phyloP scores from a whole-genome alignment of 805 yeast species.

The Saccharomyces cerevisiae region DNA sequence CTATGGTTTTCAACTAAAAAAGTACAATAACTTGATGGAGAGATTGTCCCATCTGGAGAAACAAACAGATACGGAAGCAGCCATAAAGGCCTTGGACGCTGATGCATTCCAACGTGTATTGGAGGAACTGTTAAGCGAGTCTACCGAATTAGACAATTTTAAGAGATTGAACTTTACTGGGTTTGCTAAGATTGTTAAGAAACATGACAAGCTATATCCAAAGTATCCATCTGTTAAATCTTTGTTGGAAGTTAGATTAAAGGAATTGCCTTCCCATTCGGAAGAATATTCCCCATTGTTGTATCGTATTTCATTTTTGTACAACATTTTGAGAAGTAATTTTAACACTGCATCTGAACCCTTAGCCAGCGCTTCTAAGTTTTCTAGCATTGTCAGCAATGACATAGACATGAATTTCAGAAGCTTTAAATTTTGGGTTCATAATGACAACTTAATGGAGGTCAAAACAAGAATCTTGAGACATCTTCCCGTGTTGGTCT shows the following conservation, averaged over 20 bases:
- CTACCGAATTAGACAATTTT: slow-evolving; percentile 84
- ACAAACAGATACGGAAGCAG: slow-evolving; percentile 38
- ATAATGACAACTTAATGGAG: slow-evolving; percentile 94
- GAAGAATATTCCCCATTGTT: slow-evolving; percentile 92
- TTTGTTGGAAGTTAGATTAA: slow-evolving; percentile 76
- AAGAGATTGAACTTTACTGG: slow-evolving; percentile 92
- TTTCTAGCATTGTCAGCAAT: slow-evolving; percentile 28
- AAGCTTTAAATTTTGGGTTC: slow-evolving; percentile 90
- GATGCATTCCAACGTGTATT: slow-evolving; percentile 54
- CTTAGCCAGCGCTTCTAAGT: slow-evolving; percentile 32
- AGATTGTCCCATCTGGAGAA: slow-evolving; percentile 58
- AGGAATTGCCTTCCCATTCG: slow-evolving; percentile 80
- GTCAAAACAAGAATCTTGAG: slow-evolving; percentile 92
- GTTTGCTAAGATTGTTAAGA: slow-evolving; percentile 86
- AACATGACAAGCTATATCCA: slow-evolving; percentile 87
- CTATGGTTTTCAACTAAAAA: slow-evolving; percentile 58
- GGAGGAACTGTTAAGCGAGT: slow-evolving; percentile 63
- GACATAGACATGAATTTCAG: slow-evolving; percentile 35
- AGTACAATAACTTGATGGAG: slow-evolving; percentile 60
- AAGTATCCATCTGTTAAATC: slow-evolving; percentile 80
- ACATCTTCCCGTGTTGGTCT: slow-evolving; percentile 85
- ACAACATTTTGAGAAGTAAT: slow-evolving; percentile 70
- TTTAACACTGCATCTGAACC: slow-evolving; percentile 29
- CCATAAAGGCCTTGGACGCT: slow-evolving; percentile 43
- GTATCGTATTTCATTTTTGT: slow-evolving; percentile 72